These are phyloP conservation scores for Lablab purpureus DNA, from an alignment of 306 rosid genomes.

Conservation along the genomic window DNA sequence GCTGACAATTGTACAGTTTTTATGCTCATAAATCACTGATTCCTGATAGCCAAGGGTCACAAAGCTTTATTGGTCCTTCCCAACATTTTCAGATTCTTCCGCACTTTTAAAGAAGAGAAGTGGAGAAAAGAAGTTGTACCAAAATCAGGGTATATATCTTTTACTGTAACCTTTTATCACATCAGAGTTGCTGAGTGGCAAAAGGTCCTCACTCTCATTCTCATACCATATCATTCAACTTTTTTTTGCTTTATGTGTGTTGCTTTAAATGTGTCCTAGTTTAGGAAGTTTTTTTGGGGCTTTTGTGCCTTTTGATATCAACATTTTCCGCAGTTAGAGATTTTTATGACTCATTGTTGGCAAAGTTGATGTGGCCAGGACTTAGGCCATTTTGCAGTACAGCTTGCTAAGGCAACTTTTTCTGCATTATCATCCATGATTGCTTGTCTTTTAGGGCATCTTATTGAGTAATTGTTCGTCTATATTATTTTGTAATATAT, in stretches of 20 bases:
- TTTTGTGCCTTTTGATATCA: slow-evolving; percentile 31
- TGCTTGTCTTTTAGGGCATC: slow-evolving; percentile 1
- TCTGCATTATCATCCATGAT: slow-evolving; percentile 4
- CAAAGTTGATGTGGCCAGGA: slow-evolving; percentile 19
- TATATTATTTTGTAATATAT: slow-evolving; percentile 3
- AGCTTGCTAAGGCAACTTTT: slow-evolving; percentile 31
- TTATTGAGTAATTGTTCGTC: neutral
- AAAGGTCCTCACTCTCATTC: neutral
- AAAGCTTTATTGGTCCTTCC: slow-evolving; percentile 22
- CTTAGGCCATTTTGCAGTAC: slow-evolving; percentile 25
- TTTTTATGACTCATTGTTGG: neutral
- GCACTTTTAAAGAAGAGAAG: slow-evolving; percentile 23
- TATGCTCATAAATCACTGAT: slow-evolving; percentile 37
- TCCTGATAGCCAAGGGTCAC: slow-evolving; percentile 26
- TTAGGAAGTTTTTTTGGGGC: neutral
- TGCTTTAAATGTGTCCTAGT: slow-evolving; percentile 4
- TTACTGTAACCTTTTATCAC: slow-evolving; percentile 11
- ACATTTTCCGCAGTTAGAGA: neutral
- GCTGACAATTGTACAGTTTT: slow-evolving; percentile 20
- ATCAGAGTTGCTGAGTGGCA: slow-evolving; percentile 14
- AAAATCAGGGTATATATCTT: slow-evolving; percentile 25
- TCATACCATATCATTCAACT: neutral
- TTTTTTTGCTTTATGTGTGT: slow-evolving; percentile 22
- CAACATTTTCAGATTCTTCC: slow-evolving; percentile 31
- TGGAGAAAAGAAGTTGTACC: slow-evolving; percentile 42